Conservation (phyloP, 2,329 filamentous ascomycete species). For the Zymoseptoria passerinii region DNA sequence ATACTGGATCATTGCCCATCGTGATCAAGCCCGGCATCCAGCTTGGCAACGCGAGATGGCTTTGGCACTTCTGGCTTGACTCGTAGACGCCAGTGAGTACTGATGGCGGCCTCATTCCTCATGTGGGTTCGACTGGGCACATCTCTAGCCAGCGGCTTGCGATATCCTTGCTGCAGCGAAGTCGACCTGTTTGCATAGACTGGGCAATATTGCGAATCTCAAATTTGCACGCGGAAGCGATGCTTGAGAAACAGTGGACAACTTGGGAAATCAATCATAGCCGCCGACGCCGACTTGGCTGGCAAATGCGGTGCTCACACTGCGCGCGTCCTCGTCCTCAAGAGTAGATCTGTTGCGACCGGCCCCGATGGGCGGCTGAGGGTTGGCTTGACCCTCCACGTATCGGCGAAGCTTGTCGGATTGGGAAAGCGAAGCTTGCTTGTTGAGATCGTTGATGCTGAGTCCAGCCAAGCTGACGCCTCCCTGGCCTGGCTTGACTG, state of each 20-base stretch:
- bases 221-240: not conserved
- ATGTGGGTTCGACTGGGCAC: not conserved
- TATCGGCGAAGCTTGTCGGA: conserved; percentile 91
- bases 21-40: not conserved
- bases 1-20: not conserved
- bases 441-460: conserved; percentile 61
- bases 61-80: not conserved
- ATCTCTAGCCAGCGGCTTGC: not conserved
- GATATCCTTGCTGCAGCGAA: not conserved
- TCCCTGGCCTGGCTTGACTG: conserved; percentile 49
- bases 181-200: not conserved
- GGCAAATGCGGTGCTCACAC: conserved; percentile 91
- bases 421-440: conserved; percentile 67
- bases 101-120: not conserved
- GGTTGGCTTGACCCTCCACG: conserved; percentile 57
- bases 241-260: not conserved
- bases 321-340: conserved; percentile 88
- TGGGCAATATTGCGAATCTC: not conserved
- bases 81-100: not conserved
- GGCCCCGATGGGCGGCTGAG: conserved; percentile 49
- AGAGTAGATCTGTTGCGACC: conserved; percentile 43
- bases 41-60: not conserved
- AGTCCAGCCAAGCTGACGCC: conserved; percentile 85
- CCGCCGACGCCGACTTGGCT: conserved; percentile 61
- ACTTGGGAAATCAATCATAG: conserved; percentile 23